phyloP scores from a whole-genome alignment of 2,329 filamentous ascomycete genomes.

The Penicillium sp. region DNA sequence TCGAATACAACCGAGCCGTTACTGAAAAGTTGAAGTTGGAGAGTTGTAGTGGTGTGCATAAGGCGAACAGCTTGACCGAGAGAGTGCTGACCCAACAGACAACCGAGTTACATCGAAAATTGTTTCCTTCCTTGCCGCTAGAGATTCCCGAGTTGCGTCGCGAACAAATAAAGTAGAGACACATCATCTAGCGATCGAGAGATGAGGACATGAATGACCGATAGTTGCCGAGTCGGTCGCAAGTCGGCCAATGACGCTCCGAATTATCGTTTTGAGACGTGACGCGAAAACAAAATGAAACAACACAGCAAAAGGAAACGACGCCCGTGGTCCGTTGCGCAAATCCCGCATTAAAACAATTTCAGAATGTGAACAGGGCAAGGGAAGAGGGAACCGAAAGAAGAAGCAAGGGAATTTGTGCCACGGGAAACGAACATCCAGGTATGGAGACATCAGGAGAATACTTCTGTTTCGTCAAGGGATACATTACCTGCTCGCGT shows the following conservation, averaged over 20 bases:
- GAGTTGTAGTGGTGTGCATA: constrained; percentile 30
- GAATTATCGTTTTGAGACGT: constrained; percentile 32
- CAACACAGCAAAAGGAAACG: constrained; percentile 30
- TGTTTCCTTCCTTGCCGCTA: constrained; percentile 41
- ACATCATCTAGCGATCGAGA: constrained; percentile 37
- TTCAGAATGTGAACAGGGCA: constrained; percentile 31
- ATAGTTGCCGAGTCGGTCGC: constrained; percentile 33
- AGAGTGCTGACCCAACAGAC: constrained; percentile 42
- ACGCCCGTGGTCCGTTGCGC: constrained; percentile 36
- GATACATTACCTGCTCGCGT: constrained; percentile 38
- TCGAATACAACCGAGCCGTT: constrained; percentile 43
- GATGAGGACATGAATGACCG: constrained; percentile 30
- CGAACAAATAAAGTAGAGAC: constrained; percentile 37
- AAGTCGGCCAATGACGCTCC: constrained; percentile 30
- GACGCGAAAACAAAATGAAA: constrained; percentile 31
- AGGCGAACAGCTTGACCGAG: constrained; percentile 34
- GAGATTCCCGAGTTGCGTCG: constrained; percentile 36
- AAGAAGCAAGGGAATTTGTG: constrained; percentile 6
- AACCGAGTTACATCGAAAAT: constrained; percentile 45
- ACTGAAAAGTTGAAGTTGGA: constrained; percentile 32
- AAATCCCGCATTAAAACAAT: constrained; percentile 37
- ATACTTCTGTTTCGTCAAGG: constrained; percentile 17
- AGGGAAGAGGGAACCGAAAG: constrained; percentile 18
- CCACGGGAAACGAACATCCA: constrained; percentile 13
- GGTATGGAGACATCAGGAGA: constrained; percentile 16